Base-by-base conservation (phyloP, 345 rosid genomes). In the Salix caprea region DNA sequence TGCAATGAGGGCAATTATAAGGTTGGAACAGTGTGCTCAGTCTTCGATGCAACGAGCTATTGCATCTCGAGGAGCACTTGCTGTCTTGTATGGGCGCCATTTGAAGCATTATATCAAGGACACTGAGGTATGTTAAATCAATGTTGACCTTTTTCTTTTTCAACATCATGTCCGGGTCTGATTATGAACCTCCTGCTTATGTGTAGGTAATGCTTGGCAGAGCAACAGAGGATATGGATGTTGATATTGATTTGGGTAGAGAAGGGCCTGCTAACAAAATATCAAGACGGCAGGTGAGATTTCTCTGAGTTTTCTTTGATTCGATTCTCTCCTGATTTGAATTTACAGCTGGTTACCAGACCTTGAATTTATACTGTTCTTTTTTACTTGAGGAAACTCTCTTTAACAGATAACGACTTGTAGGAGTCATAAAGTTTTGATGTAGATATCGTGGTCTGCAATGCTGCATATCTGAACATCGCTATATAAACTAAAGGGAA, bases 221-320 rank as follows among this genome's bases (percentile, higher is more conserved):
- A 68, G 80, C 83, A 50, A 81, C 83, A n/a, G 77, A 76, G 34
- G 83, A 81, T 68, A 66, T 73, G 77, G 80, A 76, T 68, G 80
- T 81, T 28, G 83, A 81, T 73, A 81, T 81, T 72, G 83, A 81
- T 67, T 77, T 81, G 40, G 77, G 77, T 66, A 72, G 79, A 71
- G 83, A 81, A 52, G 83, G 83, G n/a, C 83, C 80, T 39, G 80
- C 83, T 16, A 81, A 81, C 58, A 81, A 81, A 73, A 76, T 81
- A 76, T 76, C 83, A 67, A 76, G 83, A 77, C 77, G 72, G 42
- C 83, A 81, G 83, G 83, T 81, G 73, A 50, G 75, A 79, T 39
- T 70, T 48, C 56, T 61, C 21, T 70, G 28, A 21, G 37, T 69
- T 60, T 58, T 37, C 50, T 14, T 14, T 46, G 52, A 46, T 46